Conservation (phyloP, 192 early-diverging fungal species). For the Rhizophagus sp. region DNA sequence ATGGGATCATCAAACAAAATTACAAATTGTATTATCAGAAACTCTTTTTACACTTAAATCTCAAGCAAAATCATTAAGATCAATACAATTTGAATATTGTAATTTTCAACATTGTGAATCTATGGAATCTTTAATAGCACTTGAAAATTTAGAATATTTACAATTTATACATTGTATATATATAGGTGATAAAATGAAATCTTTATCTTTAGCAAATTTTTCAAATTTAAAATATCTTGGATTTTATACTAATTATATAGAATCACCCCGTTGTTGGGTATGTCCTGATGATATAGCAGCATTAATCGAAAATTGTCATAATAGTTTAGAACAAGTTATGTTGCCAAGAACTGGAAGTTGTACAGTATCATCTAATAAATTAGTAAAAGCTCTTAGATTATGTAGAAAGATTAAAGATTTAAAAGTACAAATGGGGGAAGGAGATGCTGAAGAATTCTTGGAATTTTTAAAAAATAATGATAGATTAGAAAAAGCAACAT, state of each 20-base stretch:
- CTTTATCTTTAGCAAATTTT: background rate
- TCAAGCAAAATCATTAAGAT: background rate
- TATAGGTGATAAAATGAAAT: background rate
- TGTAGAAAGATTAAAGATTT: slow-evolving; percentile 5
- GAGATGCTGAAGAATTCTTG: background rate
- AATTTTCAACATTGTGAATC: slow-evolving; percentile 14
- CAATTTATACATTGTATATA: slow-evolving; percentile 6
- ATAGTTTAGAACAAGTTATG: background rate
- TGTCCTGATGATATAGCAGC: background rate
- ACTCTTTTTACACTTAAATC: background rate
- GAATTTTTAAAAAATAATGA: background rate
- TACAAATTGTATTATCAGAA: background rate
- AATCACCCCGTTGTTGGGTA: background rate
- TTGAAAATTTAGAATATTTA: background rate
- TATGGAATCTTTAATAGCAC: background rate
- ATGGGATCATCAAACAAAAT: background rate
- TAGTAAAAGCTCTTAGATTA: slow-evolving; percentile 5
- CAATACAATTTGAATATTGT: slow-evolving; percentile 3
- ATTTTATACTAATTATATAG: slow-evolving; percentile 5
- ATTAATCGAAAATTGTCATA: background rate
- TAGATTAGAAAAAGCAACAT: background rate
- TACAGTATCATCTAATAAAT: background rate
- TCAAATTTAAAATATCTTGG: background rate
- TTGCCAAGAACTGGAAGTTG: background rate
- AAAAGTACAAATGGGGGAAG: background rate